A percentile compares a stretch with the other conserved stretches of the same genome.
Conservation (phyloP, 2,329 filamentous ascomycete genomes). For the Knoxdaviesia proteae region DNA sequence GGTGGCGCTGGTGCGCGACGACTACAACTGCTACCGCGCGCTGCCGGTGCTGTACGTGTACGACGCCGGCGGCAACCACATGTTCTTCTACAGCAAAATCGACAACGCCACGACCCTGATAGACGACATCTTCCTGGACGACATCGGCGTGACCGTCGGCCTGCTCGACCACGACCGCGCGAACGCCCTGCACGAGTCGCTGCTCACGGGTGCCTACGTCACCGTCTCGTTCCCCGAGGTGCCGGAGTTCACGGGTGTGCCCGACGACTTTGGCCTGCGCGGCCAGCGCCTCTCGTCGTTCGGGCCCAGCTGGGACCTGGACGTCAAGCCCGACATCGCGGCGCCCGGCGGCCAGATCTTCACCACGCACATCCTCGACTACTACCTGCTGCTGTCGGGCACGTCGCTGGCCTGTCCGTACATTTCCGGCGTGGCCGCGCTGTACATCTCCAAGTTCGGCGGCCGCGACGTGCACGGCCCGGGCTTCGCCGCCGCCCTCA, state of each 20-base stretch:
- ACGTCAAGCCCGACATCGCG: conserved; percentile 27
- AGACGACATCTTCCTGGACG: no score
- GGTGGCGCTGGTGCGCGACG: no score
- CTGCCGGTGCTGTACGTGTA: no score
- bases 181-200: no score
- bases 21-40: no score
- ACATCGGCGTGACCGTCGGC: no score
- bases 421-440: conserved; percentile 25
- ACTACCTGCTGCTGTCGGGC: conserved; percentile 30
- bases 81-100: no score
- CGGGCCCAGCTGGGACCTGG: conserved; percentile 29
- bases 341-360: conserved; percentile 27
- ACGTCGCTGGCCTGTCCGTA: conserved; percentile 36
- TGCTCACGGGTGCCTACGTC: conserved; percentile 1
- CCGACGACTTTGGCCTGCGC: conserved; percentile 2
- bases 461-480: conserved; percentile 17
- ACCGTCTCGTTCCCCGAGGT: conserved; percentile 17
- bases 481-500: conserved; percentile 2
- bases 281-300: conserved; percentile 21
- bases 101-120: no score
- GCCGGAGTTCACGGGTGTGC: conserved; percentile 12
- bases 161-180: no score
- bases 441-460: conserved; percentile 20
- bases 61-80: no score
- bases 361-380: conserved; percentile 25